Evolutionary conservation across 2,329 filamentous ascomycete genomes (phyloP).

Genomic region (Botrytis porri): DNA sequence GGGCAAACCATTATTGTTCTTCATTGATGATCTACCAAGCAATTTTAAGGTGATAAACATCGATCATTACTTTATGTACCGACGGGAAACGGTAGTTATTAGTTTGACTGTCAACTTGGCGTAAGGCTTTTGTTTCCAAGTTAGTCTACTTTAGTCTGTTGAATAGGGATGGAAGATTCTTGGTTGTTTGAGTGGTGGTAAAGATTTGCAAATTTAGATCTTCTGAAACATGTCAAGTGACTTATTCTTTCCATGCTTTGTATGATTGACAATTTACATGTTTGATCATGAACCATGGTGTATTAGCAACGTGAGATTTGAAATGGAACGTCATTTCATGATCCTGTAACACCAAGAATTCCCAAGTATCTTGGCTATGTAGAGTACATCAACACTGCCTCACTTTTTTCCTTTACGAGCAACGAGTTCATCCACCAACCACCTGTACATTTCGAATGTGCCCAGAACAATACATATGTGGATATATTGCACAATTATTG

Average conservation of each 20-base stretch:
- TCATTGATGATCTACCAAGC: neutral
- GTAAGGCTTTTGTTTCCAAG: neutral
- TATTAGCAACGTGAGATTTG: neutral
- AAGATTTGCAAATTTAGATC: constrained; percentile 8
- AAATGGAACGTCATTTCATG: neutral
- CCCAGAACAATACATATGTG: neutral
- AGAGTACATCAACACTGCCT: constrained; percentile 6
- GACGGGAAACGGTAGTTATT: constrained; percentile 4
- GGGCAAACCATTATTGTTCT: neutral
- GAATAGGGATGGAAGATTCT: neutral
- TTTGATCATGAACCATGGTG: neutral
- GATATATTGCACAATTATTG: neutral
- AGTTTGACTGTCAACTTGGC: constrained; percentile 11
- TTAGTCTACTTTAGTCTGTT: neutral
- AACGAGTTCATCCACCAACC: constrained; percentile 13
- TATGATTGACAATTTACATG: neutral
- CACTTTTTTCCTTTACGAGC: neutral
- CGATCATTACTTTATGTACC: neutral
- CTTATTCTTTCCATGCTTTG: neutral
- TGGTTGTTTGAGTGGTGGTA: neutral
- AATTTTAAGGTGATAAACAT: neutral
- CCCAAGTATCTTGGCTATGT: constrained; percentile 16
- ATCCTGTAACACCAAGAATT: constrained; percentile 12
- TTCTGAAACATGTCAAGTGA: constrained; percentile 14
- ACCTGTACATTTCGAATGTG: neutral